Evolutionary conservation across 257 asterid species (phyloP).

Genomic region (Nicotiana undulata): DNA sequence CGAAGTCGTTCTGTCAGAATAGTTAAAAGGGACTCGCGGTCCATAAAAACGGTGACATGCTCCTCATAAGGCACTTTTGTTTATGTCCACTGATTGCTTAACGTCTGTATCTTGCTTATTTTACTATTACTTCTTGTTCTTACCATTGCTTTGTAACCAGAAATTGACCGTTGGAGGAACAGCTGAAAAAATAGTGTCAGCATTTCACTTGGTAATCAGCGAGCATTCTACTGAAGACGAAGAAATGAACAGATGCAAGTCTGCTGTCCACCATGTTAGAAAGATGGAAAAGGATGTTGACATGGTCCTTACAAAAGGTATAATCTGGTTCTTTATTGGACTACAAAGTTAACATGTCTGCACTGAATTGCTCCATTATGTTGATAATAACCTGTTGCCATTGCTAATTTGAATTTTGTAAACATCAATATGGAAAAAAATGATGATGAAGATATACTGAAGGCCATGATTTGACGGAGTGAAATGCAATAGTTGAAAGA

Average conservation of each 20-base stretch:
- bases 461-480: neutral
- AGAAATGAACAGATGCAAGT: constrained; percentile 72
- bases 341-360: neutral
- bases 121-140: constrained; percentile 10
- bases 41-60: constrained; percentile 63
- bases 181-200: constrained; percentile 82
- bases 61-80: neutral
- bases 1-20: constrained; percentile 72
- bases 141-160: constrained; percentile 34
- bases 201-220: constrained; percentile 57
- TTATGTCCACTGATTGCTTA: constrained; percentile 7
- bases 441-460: neutral
- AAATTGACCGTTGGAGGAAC: constrained; percentile 80
- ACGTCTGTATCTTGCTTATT: neutral
- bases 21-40: constrained; percentile 74
- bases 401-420: neutral
- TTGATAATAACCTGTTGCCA: neutral
- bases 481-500: neutral
- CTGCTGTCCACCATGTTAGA: constrained; percentile 54
- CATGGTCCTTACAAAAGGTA: constrained; percentile 58
- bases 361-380: neutral
- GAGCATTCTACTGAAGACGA: constrained; percentile 65
- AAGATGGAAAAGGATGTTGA: constrained; percentile 75
- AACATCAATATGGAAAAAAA: neutral
- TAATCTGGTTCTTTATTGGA: constrained; percentile 1